Evolutionary conservation across 2,329 filamentous ascomycete species (phyloP).

Genomic region (Trichoderma pleuroti): DNA sequence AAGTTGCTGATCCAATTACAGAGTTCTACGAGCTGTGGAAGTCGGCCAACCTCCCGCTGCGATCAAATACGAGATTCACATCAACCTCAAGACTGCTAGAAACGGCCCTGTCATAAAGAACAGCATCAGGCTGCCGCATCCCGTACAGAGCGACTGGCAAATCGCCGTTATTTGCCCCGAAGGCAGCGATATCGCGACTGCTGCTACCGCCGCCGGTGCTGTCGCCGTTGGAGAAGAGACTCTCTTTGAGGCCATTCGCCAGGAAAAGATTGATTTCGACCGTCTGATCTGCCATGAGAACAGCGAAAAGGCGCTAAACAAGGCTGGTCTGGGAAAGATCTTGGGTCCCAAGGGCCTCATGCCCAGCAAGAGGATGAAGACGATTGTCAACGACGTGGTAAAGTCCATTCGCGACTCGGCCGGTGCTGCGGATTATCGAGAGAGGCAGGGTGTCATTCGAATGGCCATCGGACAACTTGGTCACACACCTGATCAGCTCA

Average conservation of each 20-base stretch:
- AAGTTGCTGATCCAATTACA: slow-evolving; percentile 34
- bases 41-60: slow-evolving; percentile 72
- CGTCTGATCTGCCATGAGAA: slow-evolving; percentile 80
- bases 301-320: slow-evolving; percentile 73
- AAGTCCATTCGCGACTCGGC: slow-evolving; percentile 75
- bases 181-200: slow-evolving; percentile 66
- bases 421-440: slow-evolving; percentile 82
- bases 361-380: slow-evolving; percentile 84
- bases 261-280: slow-evolving; percentile 81
- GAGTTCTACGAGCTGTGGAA: slow-evolving; percentile 88
- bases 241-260: slow-evolving; percentile 72
- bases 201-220: slow-evolving; percentile 75
- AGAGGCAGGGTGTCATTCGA: slow-evolving; percentile 77
- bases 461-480: slow-evolving; percentile 88
- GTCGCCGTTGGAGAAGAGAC: slow-evolving; percentile 79
- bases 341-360: slow-evolving; percentile 88
- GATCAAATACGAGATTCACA: slow-evolving; percentile 83
- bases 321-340: slow-evolving; percentile 74
- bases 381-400: slow-evolving; percentile 77
- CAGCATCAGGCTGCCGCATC: slow-evolving; percentile 81
- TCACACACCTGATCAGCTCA: slow-evolving; percentile 82
- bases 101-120: slow-evolving; percentile 85
- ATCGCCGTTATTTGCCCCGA: slow-evolving; percentile 92
- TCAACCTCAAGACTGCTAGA: slow-evolving; percentile 79
- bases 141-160: slow-evolving; percentile 81